Evolutionary conservation across 2,329 filamentous ascomycete species (phyloP), one percentile per base, ranked within the genome.

Genomic region (Neofusicoccum ribis): DNA sequence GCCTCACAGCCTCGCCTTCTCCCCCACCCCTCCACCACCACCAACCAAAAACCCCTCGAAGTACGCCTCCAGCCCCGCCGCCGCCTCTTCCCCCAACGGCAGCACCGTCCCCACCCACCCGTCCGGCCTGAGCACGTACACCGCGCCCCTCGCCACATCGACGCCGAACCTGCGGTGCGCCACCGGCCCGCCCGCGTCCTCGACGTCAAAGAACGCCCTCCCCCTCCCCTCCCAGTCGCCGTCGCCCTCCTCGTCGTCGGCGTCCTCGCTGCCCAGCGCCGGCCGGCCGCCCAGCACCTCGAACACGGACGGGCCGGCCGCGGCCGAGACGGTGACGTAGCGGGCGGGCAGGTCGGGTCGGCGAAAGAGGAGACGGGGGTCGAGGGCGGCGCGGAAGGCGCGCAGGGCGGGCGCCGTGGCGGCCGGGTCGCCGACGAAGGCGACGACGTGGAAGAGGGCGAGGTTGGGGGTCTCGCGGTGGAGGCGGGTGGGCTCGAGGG

Each of bases 391-490:
- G 6, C 67, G 68, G 61, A 74, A 69, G 0, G 67, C 64, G 50
- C 69, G 14, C 3, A 70, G 52, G 2, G 61, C 41, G 3, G 43
- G 1, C 34, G 67, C 67, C 2, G 71, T 72, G 3, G 50, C 34
- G 3, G 64, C 20, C 7, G 76, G 70, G 4, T 78, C 69, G 15
- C 80, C 79, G 5, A 73, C 70, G 51, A 84, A 83, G 3, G 83
- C 67, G 5, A 81, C 64, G 12, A 83, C 72, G 56, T 78, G 75
- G 67, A 84, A 84, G 11, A 68, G 69, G 1, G 77, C 78, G 0
- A 67, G 61, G 68, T 83, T 85, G 2, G 77, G 79, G 0, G 79
- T 80, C 50, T 80, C 74, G n/a, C 72, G 72, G 64, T 83, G 80
- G 27, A 85, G 67, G 41, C 82, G 73, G 2, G 79, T 80, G 0